phyloP scores from a whole-genome alignment of 1,139 yeast genomes.

The Pneumocystis sp. region DNA sequence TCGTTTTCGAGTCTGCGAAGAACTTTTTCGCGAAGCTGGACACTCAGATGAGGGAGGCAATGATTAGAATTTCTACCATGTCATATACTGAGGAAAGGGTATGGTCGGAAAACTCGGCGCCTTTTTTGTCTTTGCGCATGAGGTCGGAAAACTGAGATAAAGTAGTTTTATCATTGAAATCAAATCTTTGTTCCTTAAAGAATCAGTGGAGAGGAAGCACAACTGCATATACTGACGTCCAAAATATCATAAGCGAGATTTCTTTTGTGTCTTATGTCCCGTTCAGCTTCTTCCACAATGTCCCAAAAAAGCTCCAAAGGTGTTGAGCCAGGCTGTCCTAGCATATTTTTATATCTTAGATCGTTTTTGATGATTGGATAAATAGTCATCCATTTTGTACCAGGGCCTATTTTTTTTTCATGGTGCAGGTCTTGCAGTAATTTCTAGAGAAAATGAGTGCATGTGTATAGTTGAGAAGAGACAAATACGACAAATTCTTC shows the following conservation, averaged over 20 bases:
- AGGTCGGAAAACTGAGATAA: conserved; percentile 18
- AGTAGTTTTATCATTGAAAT: conserved; percentile 16
- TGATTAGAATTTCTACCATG: neutral
- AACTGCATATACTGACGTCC: conserved; percentile 21
- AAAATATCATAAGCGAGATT: conserved; percentile 44
- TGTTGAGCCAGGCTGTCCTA: conserved; percentile 70
- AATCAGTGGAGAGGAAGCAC: neutral
- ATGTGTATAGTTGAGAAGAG: neutral
- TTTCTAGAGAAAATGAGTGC: conserved; percentile 4
- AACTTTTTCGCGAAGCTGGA: conserved; percentile 14
- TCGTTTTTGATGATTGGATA: conserved; percentile 41
- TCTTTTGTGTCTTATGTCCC: conserved; percentile 41
- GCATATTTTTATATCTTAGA: conserved; percentile 41
- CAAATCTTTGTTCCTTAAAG: conserved; percentile 11
- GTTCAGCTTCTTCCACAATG: conserved; percentile 46
- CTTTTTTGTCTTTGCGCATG: conserved; percentile 17
- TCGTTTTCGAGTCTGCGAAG: conserved; percentile 24
- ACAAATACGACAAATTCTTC: conserved; percentile 33
- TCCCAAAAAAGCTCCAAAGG: conserved; percentile 74
- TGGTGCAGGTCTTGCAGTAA: conserved; percentile 30
- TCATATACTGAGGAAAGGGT: conserved; percentile 15
- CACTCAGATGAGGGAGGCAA: neutral
- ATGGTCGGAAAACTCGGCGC: conserved; percentile 13
- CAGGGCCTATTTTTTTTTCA: conserved; percentile 36
- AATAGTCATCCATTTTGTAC: conserved; percentile 46